Percentiles rank a stretch among this genome's conserved stretches.
Conservation (phyloP, 306 rosid genomes). For the Arachis hypogaea region DNA sequence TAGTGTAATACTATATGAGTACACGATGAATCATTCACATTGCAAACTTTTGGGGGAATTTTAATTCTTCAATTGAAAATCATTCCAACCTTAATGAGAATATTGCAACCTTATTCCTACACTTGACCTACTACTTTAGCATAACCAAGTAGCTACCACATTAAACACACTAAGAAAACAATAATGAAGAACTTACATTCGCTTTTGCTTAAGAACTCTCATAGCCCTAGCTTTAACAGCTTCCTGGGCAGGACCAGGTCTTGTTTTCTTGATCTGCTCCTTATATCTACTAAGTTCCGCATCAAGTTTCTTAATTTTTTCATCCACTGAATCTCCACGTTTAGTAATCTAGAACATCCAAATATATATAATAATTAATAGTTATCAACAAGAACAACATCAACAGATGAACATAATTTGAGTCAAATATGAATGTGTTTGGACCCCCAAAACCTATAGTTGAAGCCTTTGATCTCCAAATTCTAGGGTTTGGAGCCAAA, state of each 20-base stretch:
- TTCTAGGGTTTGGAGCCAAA: conserved; percentile 2
- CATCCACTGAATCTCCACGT: conserved; percentile 91
- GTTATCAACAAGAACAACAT: neutral
- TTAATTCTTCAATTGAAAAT: conserved; percentile 8
- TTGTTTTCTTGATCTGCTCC: conserved; percentile 92
- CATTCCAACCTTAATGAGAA: conserved; percentile 14
- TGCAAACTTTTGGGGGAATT: conserved; percentile 1
- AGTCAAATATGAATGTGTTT: too few species aligned
- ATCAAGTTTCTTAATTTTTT: conserved; percentile 86
- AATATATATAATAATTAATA: neutral
- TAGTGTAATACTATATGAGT: conserved; percentile 16
- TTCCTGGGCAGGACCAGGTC: conserved; percentile 96
- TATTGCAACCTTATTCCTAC: neutral
- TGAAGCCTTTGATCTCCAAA: neutral
- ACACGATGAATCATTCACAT: conserved; percentile 12
- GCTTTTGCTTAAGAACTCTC: conserved; percentile 94
- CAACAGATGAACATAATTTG: neutral
- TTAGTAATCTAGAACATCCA: conserved; percentile 63
- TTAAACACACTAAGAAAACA: conserved; percentile 6
- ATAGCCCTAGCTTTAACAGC: conserved; percentile 92
- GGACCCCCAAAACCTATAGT: too few species aligned
- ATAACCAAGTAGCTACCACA: neutral
- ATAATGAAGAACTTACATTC: conserved; percentile 63
- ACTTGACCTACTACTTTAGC: conserved; percentile 14
- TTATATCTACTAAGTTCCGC: conserved; percentile 82